Evolutionary conservation across 768 basidiomycete genomes (phyloP), one percentile per base, ranked within the genome.

Genomic region (Asterophora lycoperdoides): DNA sequence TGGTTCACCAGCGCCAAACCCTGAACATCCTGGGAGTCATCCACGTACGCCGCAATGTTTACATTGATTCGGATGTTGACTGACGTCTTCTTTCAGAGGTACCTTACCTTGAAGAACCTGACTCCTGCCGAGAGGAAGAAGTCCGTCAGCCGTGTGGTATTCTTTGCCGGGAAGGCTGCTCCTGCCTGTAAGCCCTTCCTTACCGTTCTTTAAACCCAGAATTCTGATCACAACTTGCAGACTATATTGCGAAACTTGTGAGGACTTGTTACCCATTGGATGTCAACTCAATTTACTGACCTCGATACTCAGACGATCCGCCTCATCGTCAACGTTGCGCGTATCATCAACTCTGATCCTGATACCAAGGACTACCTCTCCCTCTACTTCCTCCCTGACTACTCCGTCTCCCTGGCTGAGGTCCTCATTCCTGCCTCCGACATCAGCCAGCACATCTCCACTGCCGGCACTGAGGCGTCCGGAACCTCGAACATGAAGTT

Each of bases 141-240:
- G 64, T 79, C 86, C 55, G 83, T 79, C 56, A 87, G 83, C n/a
- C 80, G 83, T 44, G 93, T 92, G 15, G 86, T 92, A n/a, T 89
- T 99, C 75, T 98, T 99, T 55, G 95, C 92, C 28, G 95, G 96
- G 54, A 97, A 97, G 66, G 93, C 95, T 45, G 95, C 95, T 0
- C 95, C 95, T 33, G 94, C 84, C 49, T 92, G 86, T 87, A 62
- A 61, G 84, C 71, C 6, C 39, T 4, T 10, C 18, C 11, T 15
- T 20, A 11, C 14, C 15, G 26, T 30, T 20, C 34, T n/a, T 11
- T 10, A 15, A n/a, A 15, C 6, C 17, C 34, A 15, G 14, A 23
- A 44, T 15, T 42, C 35, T 17, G 8, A 30, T 19, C 18, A 54
- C 8, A 29, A 51, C 46, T 64, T 34, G 41, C 39, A 88, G 88